Base-by-base conservation (phyloP, 2,329 filamentous ascomycete species). In the Penicillium capsulatum region DNA sequence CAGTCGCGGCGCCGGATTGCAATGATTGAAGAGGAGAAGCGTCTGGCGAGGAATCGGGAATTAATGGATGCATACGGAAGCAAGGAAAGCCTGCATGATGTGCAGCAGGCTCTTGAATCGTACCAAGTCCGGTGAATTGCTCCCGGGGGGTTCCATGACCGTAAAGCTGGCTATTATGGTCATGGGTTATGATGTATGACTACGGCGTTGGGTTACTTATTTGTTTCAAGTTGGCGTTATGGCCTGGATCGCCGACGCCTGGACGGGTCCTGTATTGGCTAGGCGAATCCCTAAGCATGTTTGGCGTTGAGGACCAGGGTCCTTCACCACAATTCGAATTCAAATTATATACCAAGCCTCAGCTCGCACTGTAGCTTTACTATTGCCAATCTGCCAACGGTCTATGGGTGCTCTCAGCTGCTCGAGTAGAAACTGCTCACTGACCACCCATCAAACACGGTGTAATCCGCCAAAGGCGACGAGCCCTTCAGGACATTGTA, bases 61-160 rank as follows among this genome's bases (percentile, higher is more conserved):
- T 47, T 72, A n/a, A 66, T 71, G 62, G 67, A 72, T 24, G 67
- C 69, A 2, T 73, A 72, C 38, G 70, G 69, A 9, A 65, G 66
- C 36, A 66, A 69, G 45, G 62, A 60, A 9, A 69, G 62, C 31
- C 41, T 72, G 32, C 55, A 64, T 16, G 68, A 72, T 51, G 49
- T 73, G n/a, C 58, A 70, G 46, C 58, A 66, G 26, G 70, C 70
- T 11, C 56, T 72, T 53, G 59, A 69, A 22, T 56, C 66, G 17
- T 73, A 72, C 32, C 64, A 68, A 42, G 55, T 66, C 4, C 63
- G 64, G 49, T 71, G 30, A 55, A 28, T 9, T 28, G 11, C 13
- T 6, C 4, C 5, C 11, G 26, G n/a, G 4, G 11, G 26, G 26
- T 11, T 28, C 26, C 22, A 11, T 28, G 26, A 11, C 13, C 11